phyloP scores from a whole-genome alignment of 345 rosid species.

The Reutealis trisperma region DNA sequence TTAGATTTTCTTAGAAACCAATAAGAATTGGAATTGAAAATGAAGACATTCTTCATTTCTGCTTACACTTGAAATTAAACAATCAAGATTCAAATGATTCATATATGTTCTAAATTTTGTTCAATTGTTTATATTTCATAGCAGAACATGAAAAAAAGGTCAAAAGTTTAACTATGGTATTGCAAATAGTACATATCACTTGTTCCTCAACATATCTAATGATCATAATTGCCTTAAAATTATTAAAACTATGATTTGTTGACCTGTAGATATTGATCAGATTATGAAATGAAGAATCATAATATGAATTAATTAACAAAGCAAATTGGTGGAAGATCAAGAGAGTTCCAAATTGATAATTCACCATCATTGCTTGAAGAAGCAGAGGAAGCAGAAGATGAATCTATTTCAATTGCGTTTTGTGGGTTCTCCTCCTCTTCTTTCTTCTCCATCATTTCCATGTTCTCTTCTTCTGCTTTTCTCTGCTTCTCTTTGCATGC shows the following conservation, averaged over 20 bases:
- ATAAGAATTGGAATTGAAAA: not conserved
- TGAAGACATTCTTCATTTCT: not conserved
- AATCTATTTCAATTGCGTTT: conserved; percentile 17
- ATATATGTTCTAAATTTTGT: not conserved
- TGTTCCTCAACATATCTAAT: not conserved
- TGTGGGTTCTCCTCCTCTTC: conserved; percentile 26
- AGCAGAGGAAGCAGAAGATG: conserved; percentile 21
- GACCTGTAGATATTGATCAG: not conserved
- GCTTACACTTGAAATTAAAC: not conserved
- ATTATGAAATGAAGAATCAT: no score
- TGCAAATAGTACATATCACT: not conserved
- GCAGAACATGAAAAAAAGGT: not conserved
- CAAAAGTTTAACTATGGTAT: no score
- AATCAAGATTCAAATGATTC: conserved; percentile 1
- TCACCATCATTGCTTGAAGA: conserved; percentile 43
- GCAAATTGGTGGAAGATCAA: conserved; percentile 68
- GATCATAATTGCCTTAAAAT: conserved; percentile 13
- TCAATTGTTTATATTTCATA: not conserved
- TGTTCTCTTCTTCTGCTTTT: conserved; percentile 14
- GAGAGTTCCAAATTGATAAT: conserved; percentile 57
- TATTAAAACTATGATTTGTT: conserved; percentile 15
- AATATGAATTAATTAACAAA: conserved; percentile 42
- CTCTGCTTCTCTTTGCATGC: no score
- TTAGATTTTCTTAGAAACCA: not conserved
- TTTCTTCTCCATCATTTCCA: conserved; percentile 19